Conservation (phyloP, 108 stramenopile species). For the Skeletonema costatum region DNA sequence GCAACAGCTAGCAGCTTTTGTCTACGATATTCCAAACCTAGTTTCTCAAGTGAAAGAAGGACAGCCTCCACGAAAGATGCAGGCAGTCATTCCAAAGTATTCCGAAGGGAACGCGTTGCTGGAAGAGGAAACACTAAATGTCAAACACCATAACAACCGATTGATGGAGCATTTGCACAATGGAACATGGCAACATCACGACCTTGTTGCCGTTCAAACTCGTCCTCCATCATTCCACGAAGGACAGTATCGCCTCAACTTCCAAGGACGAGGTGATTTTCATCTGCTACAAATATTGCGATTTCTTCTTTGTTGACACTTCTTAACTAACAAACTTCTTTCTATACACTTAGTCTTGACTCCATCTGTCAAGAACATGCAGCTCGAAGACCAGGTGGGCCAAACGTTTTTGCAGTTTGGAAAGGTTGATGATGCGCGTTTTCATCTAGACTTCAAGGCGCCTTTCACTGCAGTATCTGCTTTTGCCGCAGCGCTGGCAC, state of each 20-base stretch:
- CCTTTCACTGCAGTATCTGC: conserved; percentile 55
- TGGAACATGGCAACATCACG: conserved; percentile 36
- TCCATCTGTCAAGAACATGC: conserved; percentile 79
- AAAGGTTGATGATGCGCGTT: conserved; percentile 63
- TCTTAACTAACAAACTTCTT: neutral
- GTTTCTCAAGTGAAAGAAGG: conserved; percentile 63
- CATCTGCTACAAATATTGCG: neutral
- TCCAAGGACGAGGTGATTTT: conserved; percentile 52
- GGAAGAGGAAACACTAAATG: neutral
- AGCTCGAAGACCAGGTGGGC: conserved; percentile 54
- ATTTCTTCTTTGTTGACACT: neutral
- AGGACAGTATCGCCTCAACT: conserved; percentile 67
- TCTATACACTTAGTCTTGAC: conserved; percentile 24
- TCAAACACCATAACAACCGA: conserved; percentile 1
- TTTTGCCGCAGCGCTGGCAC: conserved; percentile 30
- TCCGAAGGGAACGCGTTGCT: neutral
- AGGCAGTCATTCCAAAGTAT: conserved; percentile 50
- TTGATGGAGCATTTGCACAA: conserved; percentile 33
- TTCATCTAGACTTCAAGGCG: conserved; percentile 73
- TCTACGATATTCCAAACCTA: conserved; percentile 55
- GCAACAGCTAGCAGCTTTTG: conserved; percentile 62
- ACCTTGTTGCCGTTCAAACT: conserved; percentile 44
- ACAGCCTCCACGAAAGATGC: conserved; percentile 68
- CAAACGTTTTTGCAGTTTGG: conserved; percentile 73
- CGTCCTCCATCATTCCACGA: conserved; percentile 62